phyloP scores from a whole-genome alignment of 2,329 filamentous ascomycete genomes.

The Coleophoma crateriformis region DNA sequence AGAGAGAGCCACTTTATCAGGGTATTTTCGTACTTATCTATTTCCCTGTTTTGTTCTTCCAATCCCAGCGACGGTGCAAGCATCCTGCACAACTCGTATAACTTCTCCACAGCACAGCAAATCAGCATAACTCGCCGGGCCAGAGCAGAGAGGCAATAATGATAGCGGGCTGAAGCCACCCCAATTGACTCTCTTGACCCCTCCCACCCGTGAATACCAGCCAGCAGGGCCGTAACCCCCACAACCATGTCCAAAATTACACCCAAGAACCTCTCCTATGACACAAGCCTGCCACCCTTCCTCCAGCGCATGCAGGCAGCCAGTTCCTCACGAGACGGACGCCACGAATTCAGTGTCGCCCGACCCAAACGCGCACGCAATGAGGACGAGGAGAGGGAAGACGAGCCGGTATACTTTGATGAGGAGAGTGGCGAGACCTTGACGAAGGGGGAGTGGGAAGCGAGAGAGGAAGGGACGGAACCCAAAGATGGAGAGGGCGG shows the following conservation, averaged over 20 bases:
- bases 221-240: background rate
- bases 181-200: no score
- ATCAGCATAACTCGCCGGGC: no score
- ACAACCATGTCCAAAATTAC: constrained; percentile 51
- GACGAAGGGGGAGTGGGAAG: constrained; percentile 29
- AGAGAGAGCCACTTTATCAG: no score
- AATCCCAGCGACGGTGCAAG: no score
- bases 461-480: constrained; percentile 20
- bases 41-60: no score
- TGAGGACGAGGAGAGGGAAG: constrained; percentile 67
- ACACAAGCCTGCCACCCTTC: constrained; percentile 53
- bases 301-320: constrained; percentile 51
- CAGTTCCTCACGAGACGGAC: constrained; percentile 38
- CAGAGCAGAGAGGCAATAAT: no score
- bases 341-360: constrained; percentile 28
- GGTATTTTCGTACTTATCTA: no score
- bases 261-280: constrained; percentile 65
- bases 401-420: constrained; percentile 70
- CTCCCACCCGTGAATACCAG: no score
- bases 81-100: no score
- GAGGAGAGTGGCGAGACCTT: constrained; percentile 59
- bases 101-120: no score
- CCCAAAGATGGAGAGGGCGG: constrained; percentile 6
- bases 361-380: constrained; percentile 43
- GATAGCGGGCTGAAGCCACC: no score